A percentile compares a stretch with the other conserved stretches of the same genome.
Conservation (phyloP, 106 monocot genomes). For the Hemerocallis citrina region DNA sequence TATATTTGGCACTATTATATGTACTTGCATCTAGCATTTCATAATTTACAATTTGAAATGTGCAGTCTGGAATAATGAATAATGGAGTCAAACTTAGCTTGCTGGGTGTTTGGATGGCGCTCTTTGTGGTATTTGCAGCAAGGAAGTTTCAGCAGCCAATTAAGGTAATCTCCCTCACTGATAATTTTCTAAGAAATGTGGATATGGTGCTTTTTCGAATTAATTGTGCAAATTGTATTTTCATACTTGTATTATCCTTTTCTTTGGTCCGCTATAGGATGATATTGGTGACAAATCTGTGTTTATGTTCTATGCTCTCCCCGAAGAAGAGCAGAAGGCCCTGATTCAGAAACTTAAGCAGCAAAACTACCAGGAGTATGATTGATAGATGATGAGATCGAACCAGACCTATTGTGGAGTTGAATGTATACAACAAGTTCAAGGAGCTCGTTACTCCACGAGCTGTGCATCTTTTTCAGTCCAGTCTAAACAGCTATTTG, state of each 20-base stretch:
- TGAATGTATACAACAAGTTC: too few relatives aligned
- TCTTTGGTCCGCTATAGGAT: slow-evolving; percentile 28
- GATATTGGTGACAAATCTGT: slow-evolving; percentile 98
- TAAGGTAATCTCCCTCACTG: slow-evolving; percentile 38
- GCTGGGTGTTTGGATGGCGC: slow-evolving; percentile 78
- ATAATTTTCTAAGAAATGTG: background rate
- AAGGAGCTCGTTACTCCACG: too few relatives aligned
- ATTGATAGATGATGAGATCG: too few relatives aligned
- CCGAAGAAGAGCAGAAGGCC: slow-evolving; percentile 69
- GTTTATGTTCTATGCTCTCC: slow-evolving; percentile 84
- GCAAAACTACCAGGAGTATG: slow-evolving; percentile 7
- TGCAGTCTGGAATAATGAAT: slow-evolving; percentile 74
- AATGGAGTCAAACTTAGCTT: slow-evolving; percentile 51
- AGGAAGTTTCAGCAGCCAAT: slow-evolving; percentile 95
- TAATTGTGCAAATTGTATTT: background rate
- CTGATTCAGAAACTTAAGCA: slow-evolving; percentile 49
- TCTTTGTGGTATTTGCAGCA: slow-evolving; percentile 83
- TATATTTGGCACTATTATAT: too few relatives aligned
- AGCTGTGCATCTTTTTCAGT: too few relatives aligned
- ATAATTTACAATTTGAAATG: slow-evolving; percentile 1
- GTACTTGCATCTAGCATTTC: background rate
- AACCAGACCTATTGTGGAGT: too few relatives aligned
- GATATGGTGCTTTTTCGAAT: background rate
- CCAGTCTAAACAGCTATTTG: too few relatives aligned
- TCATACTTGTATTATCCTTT: background rate